Evolutionary conservation across 169 alveolate species (phyloP).

Genomic region (Plasmodium knowlesi): DNA sequence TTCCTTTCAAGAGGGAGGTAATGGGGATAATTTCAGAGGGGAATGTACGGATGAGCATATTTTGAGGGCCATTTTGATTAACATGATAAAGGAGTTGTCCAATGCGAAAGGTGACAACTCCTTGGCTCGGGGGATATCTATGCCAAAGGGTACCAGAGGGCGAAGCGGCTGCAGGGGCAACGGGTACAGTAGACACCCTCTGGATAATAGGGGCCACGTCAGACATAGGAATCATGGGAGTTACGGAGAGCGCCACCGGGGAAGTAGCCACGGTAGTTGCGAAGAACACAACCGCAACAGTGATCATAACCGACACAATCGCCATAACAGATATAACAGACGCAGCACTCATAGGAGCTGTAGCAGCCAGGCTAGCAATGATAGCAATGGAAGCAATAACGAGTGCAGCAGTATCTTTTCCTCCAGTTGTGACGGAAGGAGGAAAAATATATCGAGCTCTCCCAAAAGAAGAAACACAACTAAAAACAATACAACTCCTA

Average conservation of each 20-base stretch:
- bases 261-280: neutral
- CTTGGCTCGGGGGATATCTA: neutral
- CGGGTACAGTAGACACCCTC: neutral
- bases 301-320: neutral
- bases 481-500: neutral
- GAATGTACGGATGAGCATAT: constrained; percentile 24
- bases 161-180: neutral
- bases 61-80: constrained; percentile 24
- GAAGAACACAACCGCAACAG: neutral
- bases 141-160: neutral
- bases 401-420: neutral
- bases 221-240: neutral
- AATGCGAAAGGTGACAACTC: neutral
- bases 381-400: neutral
- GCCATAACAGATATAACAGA: neutral
- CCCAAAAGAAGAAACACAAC: neutral
- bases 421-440: neutral
- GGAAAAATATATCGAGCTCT: neutral
- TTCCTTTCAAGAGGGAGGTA: neutral
- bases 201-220: neutral
- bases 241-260: neutral
- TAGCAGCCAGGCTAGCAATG: neutral
- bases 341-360: neutral
- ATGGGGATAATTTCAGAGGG: neutral
- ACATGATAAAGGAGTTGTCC: constrained; percentile 29